Evolutionary conservation across 1,139 yeast species (phyloP), one percentile per base, ranked within the genome.

Genomic region (Debaryomyces psychrophilus): DNA sequence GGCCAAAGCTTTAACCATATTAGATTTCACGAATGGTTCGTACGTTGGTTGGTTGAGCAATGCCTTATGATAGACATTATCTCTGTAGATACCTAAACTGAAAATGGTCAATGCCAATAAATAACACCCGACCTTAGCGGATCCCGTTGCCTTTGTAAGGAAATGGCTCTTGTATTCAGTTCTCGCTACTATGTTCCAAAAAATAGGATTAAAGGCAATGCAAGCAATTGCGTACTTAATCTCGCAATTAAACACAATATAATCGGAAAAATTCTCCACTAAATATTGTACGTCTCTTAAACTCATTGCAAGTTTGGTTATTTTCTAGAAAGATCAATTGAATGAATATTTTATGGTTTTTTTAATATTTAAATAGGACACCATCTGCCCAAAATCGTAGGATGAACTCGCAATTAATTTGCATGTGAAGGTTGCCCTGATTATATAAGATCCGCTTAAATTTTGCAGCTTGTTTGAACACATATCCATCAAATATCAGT

Each of bases 111-210:
- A 50, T 0, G 99, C 97, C 51, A 93, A 77, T 8, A 82, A 56
- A 64, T 93, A 93, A 67, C 98, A 95, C 2, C 97, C 99, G 23
- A 68, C 65, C 47, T 75, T 79, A 33, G 90, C 81, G 42, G 76
- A 75, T n/a, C 90, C 87, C 3, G 85, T 76, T 26, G 87, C 52
- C 60, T 87, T 88, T 40, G 97, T 88, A 48, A 92, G 67, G 45
- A 85, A 61, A 57, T 87, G 86, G 26, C 88, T 82, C 49, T 81
- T 81, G 73, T 89, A 89, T 64, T 93, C 98, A 33, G 80, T 60
- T 58, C 97, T 79, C 8, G 99, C 99, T 25, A 82, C 96, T 47
- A 87, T 77, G 66, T 93, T 93, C 99, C 99, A 93, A 64, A 90
- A 92, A 28, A 88, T 80, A 12, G 99, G 99, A 64, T 93, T 93